Evolutionary conservation across 495 filamentous ascomycete genomes (phyloP), one percentile per base, ranked within the genome.

Genomic region (Emericellopsis terricola): DNA sequence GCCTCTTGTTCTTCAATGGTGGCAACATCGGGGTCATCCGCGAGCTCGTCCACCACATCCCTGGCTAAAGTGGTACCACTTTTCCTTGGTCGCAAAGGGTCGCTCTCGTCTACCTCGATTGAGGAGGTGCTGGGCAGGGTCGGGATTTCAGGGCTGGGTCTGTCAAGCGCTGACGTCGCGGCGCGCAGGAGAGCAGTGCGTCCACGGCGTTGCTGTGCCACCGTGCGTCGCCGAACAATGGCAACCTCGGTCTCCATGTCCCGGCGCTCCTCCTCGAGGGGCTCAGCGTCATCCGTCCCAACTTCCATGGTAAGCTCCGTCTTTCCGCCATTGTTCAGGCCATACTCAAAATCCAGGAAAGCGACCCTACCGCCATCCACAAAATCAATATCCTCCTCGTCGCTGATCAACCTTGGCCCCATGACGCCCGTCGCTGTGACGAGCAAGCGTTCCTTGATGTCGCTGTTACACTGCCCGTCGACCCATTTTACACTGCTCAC

Each of bases 221-320:
- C 69, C 9, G 82, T 87, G 38, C 82, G 61, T 38, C 79, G 65
- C 41, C 82, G 71, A 31, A 78, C 79, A 39, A 91, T 69, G 40
- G 81, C 81, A 15, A 91, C 81, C 49, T 87, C 82, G 2, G 73
- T 71, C 40, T 81, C 82, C 34, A 86, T 62, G 43, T 83, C 82
- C 11, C 76, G 69, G 36, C 76, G 65, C 40, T 80, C 77, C 44
- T 91, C 82, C 46, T 71, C 67, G 1, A 91, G 55, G 2, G 70
- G 56, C 53, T 81, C 78, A 9, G 72, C 73, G 35, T 68, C 69
- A 28, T 62, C 64, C 29, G 73, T 71, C 3, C 82, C 82, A 36
- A 89, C 69, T 50, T 89, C 82, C 40, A 91, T 76, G 2, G 61
- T 71, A 16, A 78, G 44, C 40, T 76, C 66, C 2, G 47, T 50